Evolutionary conservation across 2,329 filamentous ascomycete species (phyloP).

Genomic region (Fusarium sp.): DNA sequence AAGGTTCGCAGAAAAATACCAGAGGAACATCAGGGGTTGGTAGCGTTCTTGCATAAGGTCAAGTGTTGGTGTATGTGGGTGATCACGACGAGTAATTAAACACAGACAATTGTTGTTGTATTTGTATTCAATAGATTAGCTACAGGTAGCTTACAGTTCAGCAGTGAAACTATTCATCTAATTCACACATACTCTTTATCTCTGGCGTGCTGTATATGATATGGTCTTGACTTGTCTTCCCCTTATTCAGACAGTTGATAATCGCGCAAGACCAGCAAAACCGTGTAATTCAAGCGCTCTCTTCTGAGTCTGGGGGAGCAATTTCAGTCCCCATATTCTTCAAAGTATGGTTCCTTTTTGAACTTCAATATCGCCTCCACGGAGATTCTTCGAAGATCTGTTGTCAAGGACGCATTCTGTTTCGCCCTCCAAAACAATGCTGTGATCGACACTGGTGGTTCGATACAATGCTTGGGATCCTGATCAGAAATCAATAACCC

Average conservation of each 20-base stretch:
- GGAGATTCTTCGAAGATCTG: conserved; percentile 29
- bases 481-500: conserved; percentile 40
- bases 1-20: conserved; percentile 31
- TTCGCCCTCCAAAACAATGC: conserved; percentile 38
- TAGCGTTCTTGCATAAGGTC: neutral
- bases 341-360: conserved; percentile 43
- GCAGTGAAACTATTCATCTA: neutral
- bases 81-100: neutral
- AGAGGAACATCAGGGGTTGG: conserved; percentile 16
- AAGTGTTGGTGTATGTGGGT: neutral
- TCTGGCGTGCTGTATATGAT: neutral
- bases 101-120: neutral
- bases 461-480: conserved; percentile 37
- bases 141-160: neutral
- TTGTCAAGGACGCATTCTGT: conserved; percentile 39
- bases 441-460: conserved; percentile 41
- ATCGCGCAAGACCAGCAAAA: conserved; percentile 35
- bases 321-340: conserved; percentile 35
- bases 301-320: conserved; percentile 30
- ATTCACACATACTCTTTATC: neutral
- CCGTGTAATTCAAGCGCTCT: conserved; percentile 39
- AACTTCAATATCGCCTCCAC: conserved; percentile 38
- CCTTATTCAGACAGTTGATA: conserved; percentile 15
- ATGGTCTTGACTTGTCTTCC: neutral
- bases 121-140: neutral